phyloP scores from a whole-genome alignment of 306 rosid species.

The Betula pendula region DNA sequence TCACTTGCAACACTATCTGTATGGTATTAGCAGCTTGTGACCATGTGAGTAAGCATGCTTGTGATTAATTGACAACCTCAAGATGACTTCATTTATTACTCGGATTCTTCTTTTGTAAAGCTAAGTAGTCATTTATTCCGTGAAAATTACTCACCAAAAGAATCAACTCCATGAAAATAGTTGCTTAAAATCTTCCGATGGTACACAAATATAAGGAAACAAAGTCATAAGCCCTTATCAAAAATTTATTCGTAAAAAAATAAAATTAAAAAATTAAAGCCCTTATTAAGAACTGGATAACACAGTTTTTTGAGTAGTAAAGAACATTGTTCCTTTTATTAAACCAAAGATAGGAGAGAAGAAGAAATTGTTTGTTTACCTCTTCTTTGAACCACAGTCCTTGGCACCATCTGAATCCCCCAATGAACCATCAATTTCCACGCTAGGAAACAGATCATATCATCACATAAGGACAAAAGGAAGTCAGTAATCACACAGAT shows the following conservation, averaged over 20 bases:
- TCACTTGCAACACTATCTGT: not conserved
- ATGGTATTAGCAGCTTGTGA: not conserved
- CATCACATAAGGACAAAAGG: conserved; percentile 22
- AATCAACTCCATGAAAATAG: not conserved
- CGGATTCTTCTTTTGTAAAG: not conserved
- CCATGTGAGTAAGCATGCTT: not conserved
- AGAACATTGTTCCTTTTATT: not conserved
- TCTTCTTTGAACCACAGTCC: conserved; percentile 79
- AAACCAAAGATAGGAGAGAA: not conserved
- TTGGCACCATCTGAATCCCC: conserved; percentile 65
- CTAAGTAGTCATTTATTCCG: not conserved
- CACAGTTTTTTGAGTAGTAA: not conserved
- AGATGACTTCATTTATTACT: not conserved
- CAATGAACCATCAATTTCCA: conserved; percentile 71
- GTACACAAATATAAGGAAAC: not conserved
- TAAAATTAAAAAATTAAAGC: not conserved
- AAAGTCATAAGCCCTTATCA: not conserved
- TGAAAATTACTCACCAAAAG: not conserved
- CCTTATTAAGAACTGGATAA: not conserved
- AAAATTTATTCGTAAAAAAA: too few relatives aligned
- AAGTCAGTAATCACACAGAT: conserved; percentile 23
- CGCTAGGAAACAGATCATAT: conserved; percentile 42
- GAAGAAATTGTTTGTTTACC: conserved; percentile 38
- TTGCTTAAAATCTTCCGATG: not conserved
- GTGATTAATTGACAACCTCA: not conserved